Percentiles rank a stretch among this genome's conserved stretches.
Conservation (phyloP, 768 basidiomycete genomes). For the Scleroderma bovista region DNA sequence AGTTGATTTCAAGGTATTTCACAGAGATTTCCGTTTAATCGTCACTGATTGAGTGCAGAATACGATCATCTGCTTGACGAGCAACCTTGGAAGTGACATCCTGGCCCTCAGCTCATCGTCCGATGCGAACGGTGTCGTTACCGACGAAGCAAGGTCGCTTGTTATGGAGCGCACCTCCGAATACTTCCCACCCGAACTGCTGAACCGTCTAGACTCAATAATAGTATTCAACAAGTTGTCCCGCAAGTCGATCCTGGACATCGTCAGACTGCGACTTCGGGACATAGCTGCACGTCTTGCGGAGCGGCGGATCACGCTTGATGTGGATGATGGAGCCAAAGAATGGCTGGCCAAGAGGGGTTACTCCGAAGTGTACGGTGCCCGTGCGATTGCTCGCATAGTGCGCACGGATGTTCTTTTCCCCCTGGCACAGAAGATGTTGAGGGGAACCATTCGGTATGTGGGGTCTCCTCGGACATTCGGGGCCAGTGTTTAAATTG, state of each 20-base stretch:
- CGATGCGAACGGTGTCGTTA: conserved; percentile 58
- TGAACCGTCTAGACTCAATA: conserved; percentile 85
- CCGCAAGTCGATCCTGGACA: conserved; percentile 62
- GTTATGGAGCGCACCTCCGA: conserved; percentile 72
- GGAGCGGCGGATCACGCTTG: conserved; percentile 60
- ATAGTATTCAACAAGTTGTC: conserved; percentile 90
- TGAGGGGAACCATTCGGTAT: conserved; percentile 74
- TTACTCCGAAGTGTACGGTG: conserved; percentile 83
- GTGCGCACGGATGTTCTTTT: conserved; percentile 79
- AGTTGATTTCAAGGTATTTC: conserved; percentile 76
- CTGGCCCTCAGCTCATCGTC: conserved; percentile 64
- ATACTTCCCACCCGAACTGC: conserved; percentile 85
- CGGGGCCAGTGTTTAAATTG: neutral
- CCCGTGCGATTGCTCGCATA: conserved; percentile 81
- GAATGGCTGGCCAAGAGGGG: conserved; percentile 72
- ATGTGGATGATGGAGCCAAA: conserved; percentile 57
- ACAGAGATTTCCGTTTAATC: neutral
- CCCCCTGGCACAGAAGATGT: conserved; percentile 73
- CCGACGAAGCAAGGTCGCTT: conserved; percentile 50
- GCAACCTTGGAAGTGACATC: conserved; percentile 80
- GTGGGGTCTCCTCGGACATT: conserved; percentile 8
- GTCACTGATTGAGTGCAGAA: conserved; percentile 42
- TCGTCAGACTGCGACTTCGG: conserved; percentile 69
- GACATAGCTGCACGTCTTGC: conserved; percentile 68
- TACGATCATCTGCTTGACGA: conserved; percentile 87